phyloP scores from a whole-genome alignment of 768 basidiomycete species.

The Phaffia tasmanica region DNA sequence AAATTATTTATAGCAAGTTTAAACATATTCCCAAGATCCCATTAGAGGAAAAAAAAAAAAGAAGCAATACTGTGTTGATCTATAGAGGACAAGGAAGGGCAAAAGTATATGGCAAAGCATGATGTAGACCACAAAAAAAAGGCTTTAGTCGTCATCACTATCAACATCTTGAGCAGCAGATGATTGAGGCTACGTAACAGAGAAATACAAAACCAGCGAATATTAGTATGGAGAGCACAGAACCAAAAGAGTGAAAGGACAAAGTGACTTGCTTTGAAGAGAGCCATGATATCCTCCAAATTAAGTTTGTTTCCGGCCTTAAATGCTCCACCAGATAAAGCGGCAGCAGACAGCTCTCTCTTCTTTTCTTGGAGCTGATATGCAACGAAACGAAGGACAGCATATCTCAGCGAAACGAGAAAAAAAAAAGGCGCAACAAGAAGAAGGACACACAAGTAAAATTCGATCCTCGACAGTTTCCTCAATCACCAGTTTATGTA shows the following conservation, averaged over 20 bases:
- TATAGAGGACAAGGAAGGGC: no score
- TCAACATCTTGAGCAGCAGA: no score
- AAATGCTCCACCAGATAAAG: slow-evolving; percentile 75
- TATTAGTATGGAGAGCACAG: no score
- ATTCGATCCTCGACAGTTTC: slow-evolving; percentile 76
- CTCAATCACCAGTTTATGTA: slow-evolving; percentile 58
- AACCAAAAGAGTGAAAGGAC: not conserved
- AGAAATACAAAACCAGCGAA: no score
- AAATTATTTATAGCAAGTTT: no score
- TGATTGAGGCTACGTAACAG: no score
- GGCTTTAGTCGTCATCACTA: no score
- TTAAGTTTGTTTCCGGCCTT: slow-evolving; percentile 68
- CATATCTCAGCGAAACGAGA: not conserved
- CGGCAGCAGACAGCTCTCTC: slow-evolving; percentile 68
- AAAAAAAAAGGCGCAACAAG: not conserved
- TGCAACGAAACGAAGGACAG: not conserved
- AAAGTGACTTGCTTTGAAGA: slow-evolving; percentile 14
- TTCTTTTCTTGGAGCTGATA: slow-evolving; percentile 79
- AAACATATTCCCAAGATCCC: no score
- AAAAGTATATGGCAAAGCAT: no score
- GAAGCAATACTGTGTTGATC: no score
- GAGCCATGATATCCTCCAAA: slow-evolving; percentile 66
- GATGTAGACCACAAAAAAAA: no score
- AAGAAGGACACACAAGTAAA: not conserved
- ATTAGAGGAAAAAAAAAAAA: no score